A percentile compares a stretch with the other conserved stretches of the same genome.
These are phyloP conservation scores for Tricholoma terreum DNA, from an alignment of 768 basidiomycete genomes.

Conservation along the genomic window DNA sequence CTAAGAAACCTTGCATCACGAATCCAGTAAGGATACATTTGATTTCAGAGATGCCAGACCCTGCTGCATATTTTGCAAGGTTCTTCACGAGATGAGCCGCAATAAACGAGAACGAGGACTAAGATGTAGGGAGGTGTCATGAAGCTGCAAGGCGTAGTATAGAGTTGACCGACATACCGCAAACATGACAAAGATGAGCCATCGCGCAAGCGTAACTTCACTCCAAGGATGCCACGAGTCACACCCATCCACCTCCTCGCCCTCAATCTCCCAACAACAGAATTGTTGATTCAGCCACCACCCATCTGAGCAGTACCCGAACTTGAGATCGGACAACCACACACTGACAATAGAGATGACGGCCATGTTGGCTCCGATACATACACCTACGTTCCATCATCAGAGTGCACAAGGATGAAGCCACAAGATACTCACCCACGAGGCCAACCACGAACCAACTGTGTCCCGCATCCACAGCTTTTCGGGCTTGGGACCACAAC, in stretches of 20 bases:
- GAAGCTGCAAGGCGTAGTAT: neutral
- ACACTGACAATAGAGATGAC: slow-evolving; percentile 92
- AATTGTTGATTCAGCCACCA: slow-evolving; percentile 99
- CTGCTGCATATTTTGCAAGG: slow-evolving; percentile 93
- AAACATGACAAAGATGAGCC: slow-evolving; percentile 84
- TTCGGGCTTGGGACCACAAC: slow-evolving; percentile 61
- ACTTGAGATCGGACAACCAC: slow-evolving; percentile 97
- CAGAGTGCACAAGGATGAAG: neutral
- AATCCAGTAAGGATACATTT: slow-evolving; percentile 98
- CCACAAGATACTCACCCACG: slow-evolving; percentile 61
- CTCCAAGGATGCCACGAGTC: slow-evolving; percentile 94
- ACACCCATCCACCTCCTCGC: slow-evolving; percentile 75
- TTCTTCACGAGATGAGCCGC: slow-evolving; percentile 87
- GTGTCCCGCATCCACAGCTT: slow-evolving; percentile 67
- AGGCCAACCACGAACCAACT: slow-evolving; percentile 91
- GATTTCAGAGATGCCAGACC: slow-evolving; percentile 98
- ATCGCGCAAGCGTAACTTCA: slow-evolving; percentile 61
- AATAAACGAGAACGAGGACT: slow-evolving; percentile 81
- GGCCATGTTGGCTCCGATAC: slow-evolving; percentile 92
- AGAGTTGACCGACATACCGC: slow-evolving; percentile 57
- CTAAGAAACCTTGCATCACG: slow-evolving; percentile 93
- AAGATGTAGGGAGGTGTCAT: slow-evolving; percentile 15
- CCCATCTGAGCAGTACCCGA: slow-evolving; percentile 93
- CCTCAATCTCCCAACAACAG: slow-evolving; percentile 96
- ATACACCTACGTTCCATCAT: slow-evolving; percentile 54